phyloP scores from a whole-genome alignment of 1,284 basidiomycete species.

The Ceratobasidium sp. region DNA sequence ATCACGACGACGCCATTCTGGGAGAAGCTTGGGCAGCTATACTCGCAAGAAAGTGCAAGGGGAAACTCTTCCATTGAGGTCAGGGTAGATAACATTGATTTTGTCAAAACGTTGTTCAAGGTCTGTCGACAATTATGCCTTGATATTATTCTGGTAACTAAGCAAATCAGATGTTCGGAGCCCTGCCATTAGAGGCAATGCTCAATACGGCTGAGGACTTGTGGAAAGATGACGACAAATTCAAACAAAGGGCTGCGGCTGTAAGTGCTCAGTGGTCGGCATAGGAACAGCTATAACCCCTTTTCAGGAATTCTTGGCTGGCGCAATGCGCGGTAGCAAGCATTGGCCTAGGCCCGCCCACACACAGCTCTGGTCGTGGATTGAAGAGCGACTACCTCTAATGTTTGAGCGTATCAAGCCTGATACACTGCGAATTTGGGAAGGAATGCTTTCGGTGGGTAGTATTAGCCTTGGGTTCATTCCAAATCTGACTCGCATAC shows the following conservation, averaged over 20 bases:
- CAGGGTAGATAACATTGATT: constrained; percentile 67
- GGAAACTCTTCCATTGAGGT: constrained; percentile 56
- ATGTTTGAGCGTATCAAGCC: constrained; percentile 84
- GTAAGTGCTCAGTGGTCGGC: constrained; percentile 70
- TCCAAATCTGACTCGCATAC: constrained; percentile 40
- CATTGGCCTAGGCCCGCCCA: constrained; percentile 80
- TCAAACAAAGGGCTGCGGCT: constrained; percentile 89
- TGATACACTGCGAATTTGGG: constrained; percentile 81
- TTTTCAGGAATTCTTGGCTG: constrained; percentile 7
- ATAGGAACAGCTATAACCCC: not conserved
- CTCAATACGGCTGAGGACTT: constrained; percentile 65
- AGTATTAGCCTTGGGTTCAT: constrained; percentile 12
- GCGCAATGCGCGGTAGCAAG: constrained; percentile 70
- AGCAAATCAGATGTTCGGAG: constrained; percentile 70
- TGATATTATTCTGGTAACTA: constrained; percentile 33
- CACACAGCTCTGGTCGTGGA: constrained; percentile 81
- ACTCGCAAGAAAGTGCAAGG: constrained; percentile 71
- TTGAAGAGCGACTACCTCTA: constrained; percentile 67
- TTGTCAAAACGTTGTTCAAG: constrained; percentile 72
- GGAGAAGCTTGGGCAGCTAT: constrained; percentile 59
- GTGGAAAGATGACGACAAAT: constrained; percentile 77
- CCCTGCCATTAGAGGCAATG: constrained; percentile 60
- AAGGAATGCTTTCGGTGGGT: constrained; percentile 65
- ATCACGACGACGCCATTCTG: constrained; percentile 4
- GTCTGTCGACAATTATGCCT: constrained; percentile 42